Evolutionary conservation across 495 filamentous ascomycete species (phyloP).

Genomic region (Sordaria brevicollis): DNA sequence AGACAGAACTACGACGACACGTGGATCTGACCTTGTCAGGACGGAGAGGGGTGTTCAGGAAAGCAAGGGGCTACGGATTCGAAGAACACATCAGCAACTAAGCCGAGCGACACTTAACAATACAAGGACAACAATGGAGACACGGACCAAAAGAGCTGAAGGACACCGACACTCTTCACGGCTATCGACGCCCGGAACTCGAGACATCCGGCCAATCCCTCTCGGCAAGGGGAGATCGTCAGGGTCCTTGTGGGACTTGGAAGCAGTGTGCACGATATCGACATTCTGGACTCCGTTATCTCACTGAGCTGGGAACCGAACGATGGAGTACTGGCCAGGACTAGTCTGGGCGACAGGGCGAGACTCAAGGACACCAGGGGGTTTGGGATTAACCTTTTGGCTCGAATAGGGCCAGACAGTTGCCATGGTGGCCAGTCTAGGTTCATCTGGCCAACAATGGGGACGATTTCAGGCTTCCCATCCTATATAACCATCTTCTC

Average conservation of each 20-base stretch:
- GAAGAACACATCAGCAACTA: not conserved
- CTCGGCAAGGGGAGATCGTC: not conserved
- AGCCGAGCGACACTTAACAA: not conserved
- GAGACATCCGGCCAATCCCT: not conserved
- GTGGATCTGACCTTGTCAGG: not conserved
- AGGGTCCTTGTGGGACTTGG: not conserved
- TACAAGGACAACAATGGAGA: not conserved
- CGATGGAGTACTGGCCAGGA: not conserved
- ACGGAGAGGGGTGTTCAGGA: too few relatives aligned
- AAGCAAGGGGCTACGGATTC: not conserved
- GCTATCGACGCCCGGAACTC: not conserved
- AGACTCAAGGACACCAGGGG: not conserved
- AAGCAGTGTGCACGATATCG: not conserved
- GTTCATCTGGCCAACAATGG: not conserved
- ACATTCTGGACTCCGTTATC: not conserved
- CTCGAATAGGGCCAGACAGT: not conserved
- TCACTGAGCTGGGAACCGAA: not conserved
- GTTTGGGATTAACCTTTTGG: not conserved
- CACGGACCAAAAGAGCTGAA: not conserved
- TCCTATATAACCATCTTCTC: not conserved
- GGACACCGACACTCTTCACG: not conserved
- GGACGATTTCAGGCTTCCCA: not conserved
- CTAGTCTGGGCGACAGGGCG: not conserved
- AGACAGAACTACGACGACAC: not conserved
- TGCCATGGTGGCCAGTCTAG: not conserved